Percentiles rank a stretch among this genome's conserved stretches.
Conservation (phyloP, 495 filamentous ascomycete genomes). For the Xylaria palmicola region DNA sequence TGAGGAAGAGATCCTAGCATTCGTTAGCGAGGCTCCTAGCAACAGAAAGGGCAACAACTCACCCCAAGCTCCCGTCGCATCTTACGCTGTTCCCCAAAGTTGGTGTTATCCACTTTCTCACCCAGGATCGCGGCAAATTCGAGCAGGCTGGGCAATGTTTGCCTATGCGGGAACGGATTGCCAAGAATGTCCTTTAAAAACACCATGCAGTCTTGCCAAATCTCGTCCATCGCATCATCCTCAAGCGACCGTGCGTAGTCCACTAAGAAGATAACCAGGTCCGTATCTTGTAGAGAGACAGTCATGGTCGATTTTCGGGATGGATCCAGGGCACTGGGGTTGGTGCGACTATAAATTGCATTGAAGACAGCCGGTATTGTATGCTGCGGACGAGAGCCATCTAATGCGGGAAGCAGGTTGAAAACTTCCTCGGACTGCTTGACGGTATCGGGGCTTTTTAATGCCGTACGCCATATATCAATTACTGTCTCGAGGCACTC, state of each 20-base stretch:
- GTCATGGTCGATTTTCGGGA: conserved; percentile 82
- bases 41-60: conserved; percentile 35
- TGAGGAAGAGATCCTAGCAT: conserved; percentile 77
- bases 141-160: conserved; percentile 81
- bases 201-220: conserved; percentile 91
- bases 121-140: conserved; percentile 88
- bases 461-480: conserved; percentile 67
- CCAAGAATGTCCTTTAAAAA: conserved; percentile 87
- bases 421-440: conserved; percentile 59
- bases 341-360: conserved; percentile 90
- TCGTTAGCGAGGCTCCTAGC: conserved; percentile 27
- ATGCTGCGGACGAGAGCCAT: conserved; percentile 87
- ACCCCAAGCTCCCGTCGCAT: conserved; percentile 93
- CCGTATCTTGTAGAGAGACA: conserved; percentile 74
- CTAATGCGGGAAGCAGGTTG: conserved; percentile 83
- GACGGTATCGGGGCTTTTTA: conserved; percentile 34
- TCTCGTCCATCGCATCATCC: conserved; percentile 99
- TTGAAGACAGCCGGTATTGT: conserved; percentile 97
- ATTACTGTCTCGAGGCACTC: conserved; percentile 91
- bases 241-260: conserved; percentile 87
- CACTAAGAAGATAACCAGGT: conserved; percentile 82
- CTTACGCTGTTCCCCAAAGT: conserved; percentile 90
- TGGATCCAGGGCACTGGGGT: conserved; percentile 75
- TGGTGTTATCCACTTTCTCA: conserved; percentile 94
- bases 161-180: conserved; percentile 93